These are phyloP conservation scores for Elsinoe arachidis DNA, from an alignment of 2,329 filamentous ascomycete species.

Conservation along the genomic window DNA sequence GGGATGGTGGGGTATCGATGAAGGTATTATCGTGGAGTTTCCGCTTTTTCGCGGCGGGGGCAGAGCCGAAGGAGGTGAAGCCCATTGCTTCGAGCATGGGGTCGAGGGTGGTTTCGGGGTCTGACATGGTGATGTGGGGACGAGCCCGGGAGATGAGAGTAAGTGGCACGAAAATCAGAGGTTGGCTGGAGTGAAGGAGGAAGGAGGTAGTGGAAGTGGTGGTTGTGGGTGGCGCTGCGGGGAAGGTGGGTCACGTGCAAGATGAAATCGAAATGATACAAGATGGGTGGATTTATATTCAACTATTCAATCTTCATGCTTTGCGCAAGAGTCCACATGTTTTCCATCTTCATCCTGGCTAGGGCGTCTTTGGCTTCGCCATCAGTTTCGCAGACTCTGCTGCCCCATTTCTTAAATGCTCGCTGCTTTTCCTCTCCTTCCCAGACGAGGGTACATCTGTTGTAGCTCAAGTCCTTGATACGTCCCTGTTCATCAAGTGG, in stretches of 20 bases:
- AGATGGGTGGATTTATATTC: too few species aligned
- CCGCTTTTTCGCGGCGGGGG: constrained; percentile 51
- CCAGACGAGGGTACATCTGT: constrained; percentile 77
- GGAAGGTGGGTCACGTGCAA: neutral
- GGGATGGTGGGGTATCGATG: constrained; percentile 29
- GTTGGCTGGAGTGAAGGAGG: neutral
- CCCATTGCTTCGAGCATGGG: constrained; percentile 61
- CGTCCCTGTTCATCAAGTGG: constrained; percentile 69
- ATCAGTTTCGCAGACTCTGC: constrained; percentile 87
- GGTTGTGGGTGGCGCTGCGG: neutral
- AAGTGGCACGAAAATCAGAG: too few species aligned
- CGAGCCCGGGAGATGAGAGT: too few species aligned
- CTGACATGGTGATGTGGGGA: constrained; percentile 8
- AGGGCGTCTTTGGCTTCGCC: constrained; percentile 75
- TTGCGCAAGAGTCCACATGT: constrained; percentile 88
- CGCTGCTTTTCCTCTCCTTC: constrained; percentile 79
- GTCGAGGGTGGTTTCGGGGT: constrained; percentile 31
- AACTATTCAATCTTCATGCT: constrained; percentile 35
- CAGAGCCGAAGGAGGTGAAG: constrained; percentile 58
- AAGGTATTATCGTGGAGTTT: constrained; percentile 53
- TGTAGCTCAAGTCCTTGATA: constrained; percentile 71
- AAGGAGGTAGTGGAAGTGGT: neutral
- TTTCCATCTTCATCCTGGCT: constrained; percentile 78
- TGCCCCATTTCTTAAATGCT: constrained; percentile 79
- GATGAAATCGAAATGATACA: too few species aligned